Evolutionary conservation across 139 green algal species (phyloP).

Genomic region (Chlorella sp.): DNA sequence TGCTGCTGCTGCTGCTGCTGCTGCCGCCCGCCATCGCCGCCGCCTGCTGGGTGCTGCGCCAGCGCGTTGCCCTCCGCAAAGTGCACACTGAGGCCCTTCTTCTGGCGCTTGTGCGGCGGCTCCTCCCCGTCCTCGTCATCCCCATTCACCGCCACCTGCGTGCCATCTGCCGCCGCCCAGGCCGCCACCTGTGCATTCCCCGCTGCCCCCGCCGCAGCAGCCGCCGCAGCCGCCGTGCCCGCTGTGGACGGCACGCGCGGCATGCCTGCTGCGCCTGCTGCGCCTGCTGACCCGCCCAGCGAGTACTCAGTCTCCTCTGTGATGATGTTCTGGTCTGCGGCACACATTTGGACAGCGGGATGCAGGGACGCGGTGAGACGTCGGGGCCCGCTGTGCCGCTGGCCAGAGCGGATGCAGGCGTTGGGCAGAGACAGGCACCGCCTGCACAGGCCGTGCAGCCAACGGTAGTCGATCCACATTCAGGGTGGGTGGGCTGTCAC

Average conservation of each 20-base stretch:
- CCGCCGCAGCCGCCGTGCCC: background rate
- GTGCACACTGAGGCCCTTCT: conserved; percentile 19
- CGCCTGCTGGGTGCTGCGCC: conserved; percentile 2
- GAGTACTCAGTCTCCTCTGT: conserved; percentile 8
- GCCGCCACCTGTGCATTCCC: background rate
- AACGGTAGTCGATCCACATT: no score
- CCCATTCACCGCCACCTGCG: background rate
- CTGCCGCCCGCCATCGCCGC: background rate
- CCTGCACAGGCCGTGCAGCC: no score
- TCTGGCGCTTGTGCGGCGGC: conserved; percentile 16
- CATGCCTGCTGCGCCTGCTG: background rate
- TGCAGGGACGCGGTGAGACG: no score
- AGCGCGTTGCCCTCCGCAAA: background rate
- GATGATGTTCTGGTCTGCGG: conserved; percentile 30
- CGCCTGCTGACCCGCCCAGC: background rate
- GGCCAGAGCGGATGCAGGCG: no score
- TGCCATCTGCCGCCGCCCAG: background rate
- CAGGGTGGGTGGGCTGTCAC: no score
- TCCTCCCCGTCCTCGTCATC: conserved; percentile 9
- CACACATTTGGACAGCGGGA: background rate
- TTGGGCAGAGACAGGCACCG: no score
- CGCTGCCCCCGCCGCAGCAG: background rate
- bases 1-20: conserved; percentile 8
- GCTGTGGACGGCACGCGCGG: conserved; percentile 16
- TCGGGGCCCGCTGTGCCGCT: no score